Conservation (phyloP, 1,284 basidiomycete species). For the Apiotrichum gamsii region DNA sequence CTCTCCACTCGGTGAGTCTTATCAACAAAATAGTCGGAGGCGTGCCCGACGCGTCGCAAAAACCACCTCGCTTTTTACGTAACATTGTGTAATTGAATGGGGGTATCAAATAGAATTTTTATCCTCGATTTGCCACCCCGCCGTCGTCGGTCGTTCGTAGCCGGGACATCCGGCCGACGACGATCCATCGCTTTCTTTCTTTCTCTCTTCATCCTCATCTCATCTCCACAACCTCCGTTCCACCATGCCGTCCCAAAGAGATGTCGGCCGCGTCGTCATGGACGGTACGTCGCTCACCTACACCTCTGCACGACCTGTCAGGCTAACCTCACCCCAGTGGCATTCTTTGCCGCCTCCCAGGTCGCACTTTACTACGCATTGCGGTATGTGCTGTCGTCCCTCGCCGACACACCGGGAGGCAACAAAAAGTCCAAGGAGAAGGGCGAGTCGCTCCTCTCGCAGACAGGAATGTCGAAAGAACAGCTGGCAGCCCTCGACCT, state of each 20-base stretch:
- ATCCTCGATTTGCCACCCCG: too few relatives aligned
- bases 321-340: conserved; percentile 47
- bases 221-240: not conserved
- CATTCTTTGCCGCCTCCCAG: conserved; percentile 57
- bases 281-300: conserved; percentile 45
- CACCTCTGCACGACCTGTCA: not conserved
- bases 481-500: conserved; percentile 50
- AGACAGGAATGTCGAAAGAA: conserved; percentile 38
- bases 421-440: conserved; percentile 42
- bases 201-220: not conserved
- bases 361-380: conserved; percentile 45
- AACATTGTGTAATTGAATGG: too few relatives aligned
- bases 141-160: too few relatives aligned
- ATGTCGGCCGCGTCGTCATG: conserved; percentile 46
- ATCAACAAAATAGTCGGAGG: too few relatives aligned
- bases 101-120: too few relatives aligned
- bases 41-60: too few relatives aligned
- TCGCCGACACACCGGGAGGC: conserved; percentile 34
- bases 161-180: too few relatives aligned
- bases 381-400: conserved; percentile 42
- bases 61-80: too few relatives aligned
- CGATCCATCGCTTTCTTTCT: not conserved
- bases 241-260: conserved; percentile 27
- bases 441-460: conserved; percentile 35
- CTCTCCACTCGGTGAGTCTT: too few relatives aligned